Percentiles rank a stretch among this genome's conserved stretches.
These are phyloP conservation scores for Vittaforma corneae DNA, from an alignment of 371 early-diverging fungal genomes.

Conservation along the genomic window DNA sequence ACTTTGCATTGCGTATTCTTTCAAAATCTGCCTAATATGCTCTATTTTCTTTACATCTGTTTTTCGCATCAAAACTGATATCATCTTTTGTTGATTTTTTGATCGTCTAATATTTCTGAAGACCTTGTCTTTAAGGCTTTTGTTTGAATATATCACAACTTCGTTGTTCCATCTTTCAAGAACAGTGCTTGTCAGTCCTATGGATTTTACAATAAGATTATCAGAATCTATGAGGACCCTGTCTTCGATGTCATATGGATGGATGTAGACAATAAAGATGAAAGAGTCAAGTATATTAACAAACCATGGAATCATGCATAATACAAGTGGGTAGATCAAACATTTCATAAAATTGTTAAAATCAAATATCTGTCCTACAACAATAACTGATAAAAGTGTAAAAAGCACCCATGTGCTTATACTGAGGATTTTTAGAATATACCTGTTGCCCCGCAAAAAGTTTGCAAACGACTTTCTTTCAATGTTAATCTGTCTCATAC, in stretches of 20 bases:
- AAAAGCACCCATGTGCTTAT: slow-evolving; percentile 33
- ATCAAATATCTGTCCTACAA: slow-evolving; percentile 34
- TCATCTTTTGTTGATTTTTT: slow-evolving; percentile 43
- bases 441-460: slow-evolving; percentile 45
- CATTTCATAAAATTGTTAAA: slow-evolving; percentile 27
- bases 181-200: slow-evolving; percentile 51
- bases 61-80: slow-evolving; percentile 35
- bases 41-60: slow-evolving; percentile 24
- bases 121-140: slow-evolving; percentile 37
- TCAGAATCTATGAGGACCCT: slow-evolving; percentile 55
- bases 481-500: slow-evolving; percentile 56
- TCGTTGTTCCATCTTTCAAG: slow-evolving; percentile 57
- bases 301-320: slow-evolving; percentile 45
- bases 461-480: slow-evolving; percentile 54
- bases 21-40: slow-evolving; percentile 21
- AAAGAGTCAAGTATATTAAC: slow-evolving; percentile 49
- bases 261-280: slow-evolving; percentile 55
- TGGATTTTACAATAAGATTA: slow-evolving; percentile 56
- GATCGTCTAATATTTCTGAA: slow-evolving; percentile 55
- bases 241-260: slow-evolving; percentile 60
- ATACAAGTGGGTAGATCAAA: slow-evolving; percentile 30
- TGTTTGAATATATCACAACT: slow-evolving; percentile 50
- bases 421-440: slow-evolving; percentile 33
- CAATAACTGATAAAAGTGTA: slow-evolving; percentile 25
- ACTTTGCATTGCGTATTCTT: slow-evolving; percentile 35